A percentile compares a stretch with the other conserved stretches of the same genome.
phyloP scores from a whole-genome alignment of 1,284 basidiomycete species.

The Clitocybe nebularis region DNA sequence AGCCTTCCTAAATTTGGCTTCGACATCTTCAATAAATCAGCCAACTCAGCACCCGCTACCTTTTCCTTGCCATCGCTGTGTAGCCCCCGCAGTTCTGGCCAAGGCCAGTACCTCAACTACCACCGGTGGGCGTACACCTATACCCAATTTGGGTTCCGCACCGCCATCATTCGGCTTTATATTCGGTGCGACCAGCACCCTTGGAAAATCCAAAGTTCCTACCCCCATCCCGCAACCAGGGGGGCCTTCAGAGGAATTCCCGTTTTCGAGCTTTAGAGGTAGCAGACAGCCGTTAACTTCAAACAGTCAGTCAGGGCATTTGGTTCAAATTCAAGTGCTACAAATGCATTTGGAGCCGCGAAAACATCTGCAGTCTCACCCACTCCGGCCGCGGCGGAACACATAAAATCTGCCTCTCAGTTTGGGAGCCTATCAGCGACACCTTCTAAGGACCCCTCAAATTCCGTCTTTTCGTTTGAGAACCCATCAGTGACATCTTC shows the following conservation, averaged over 20 bases:
- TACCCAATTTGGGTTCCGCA: slow-evolving; percentile 20
- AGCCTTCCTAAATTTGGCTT: slow-evolving; percentile 28
- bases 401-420: slow-evolving; percentile 20
- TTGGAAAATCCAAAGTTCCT: neutral
- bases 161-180: slow-evolving; percentile 8
- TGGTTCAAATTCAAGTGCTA: slow-evolving; percentile 12
- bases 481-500: too few species aligned
- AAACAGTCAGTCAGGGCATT: slow-evolving; percentile 3
- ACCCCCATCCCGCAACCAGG: neutral
- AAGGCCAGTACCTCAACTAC: slow-evolving; percentile 8
- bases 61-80: slow-evolving; percentile 17
- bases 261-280: slow-evolving; percentile 14
- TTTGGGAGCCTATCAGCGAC: slow-evolving; percentile 15
- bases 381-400: slow-evolving; percentile 10
- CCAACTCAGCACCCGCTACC: slow-evolving; percentile 15
- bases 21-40: slow-evolving; percentile 11
- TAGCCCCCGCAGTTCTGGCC: slow-evolving; percentile 15
- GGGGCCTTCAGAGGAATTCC: slow-evolving; percentile 6
- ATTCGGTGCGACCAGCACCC: slow-evolving; percentile 7
- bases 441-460: too few species aligned
- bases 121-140: slow-evolving; percentile 10
- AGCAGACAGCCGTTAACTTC: slow-evolving; percentile 6
- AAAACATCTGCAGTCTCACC: slow-evolving; percentile 5
- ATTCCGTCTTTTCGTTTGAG: too few species aligned
- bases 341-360: slow-evolving; percentile 8